Base-by-base conservation (phyloP, 2,329 filamentous ascomycete species). In the Aureobasidium vineae region DNA sequence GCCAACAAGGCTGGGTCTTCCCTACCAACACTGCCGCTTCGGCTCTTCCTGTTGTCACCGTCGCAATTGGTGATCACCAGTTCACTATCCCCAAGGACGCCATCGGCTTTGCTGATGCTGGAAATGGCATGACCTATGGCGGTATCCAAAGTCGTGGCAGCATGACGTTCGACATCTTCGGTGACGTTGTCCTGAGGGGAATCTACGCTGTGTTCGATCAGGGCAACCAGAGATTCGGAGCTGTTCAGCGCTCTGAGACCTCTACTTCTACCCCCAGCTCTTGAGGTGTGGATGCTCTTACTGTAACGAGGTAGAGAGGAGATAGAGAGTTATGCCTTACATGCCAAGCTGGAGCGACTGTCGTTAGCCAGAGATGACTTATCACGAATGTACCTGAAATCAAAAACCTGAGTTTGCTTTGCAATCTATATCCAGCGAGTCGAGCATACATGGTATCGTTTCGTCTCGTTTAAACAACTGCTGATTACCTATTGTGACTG, bases 141-240 rank as follows among this genome's bases (percentile, higher is more conserved):
- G 86, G 85, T 2, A 85, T 90, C 38, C 87, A 90, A 77, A 86
- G 83, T 59, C 82, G 86, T 49, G 87, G 87, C 3, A 76, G 78
- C 63, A 78, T 84, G 74, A 72, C 77, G 2, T 87, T 89, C 70
- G 86, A 89, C 72, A 88, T 90, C 52, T 78, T 88, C 19, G 88
- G 87, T 5, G 86, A 85, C 70, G 83, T 83, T 1, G 88, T 87
- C 72, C 75, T 90, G 75, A 15, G 40, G 3, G n/a, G 7, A 10
- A 79, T 88, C 65, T 90, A 90, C 72, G 86, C 84, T 65, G 81
- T 89, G 67, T 89, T 88, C 74, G 86, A 89, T 72, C 82, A 85
- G 66, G 85, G 69, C 19, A 70, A 69, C 31, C 45, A 64, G 2
- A 67, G 65, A 16, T 70, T 70, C 33, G 69, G 69, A 8, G 68